Evolutionary conservation across 345 rosid genomes (phyloP).

Genomic region (Lepidium africanum): DNA sequence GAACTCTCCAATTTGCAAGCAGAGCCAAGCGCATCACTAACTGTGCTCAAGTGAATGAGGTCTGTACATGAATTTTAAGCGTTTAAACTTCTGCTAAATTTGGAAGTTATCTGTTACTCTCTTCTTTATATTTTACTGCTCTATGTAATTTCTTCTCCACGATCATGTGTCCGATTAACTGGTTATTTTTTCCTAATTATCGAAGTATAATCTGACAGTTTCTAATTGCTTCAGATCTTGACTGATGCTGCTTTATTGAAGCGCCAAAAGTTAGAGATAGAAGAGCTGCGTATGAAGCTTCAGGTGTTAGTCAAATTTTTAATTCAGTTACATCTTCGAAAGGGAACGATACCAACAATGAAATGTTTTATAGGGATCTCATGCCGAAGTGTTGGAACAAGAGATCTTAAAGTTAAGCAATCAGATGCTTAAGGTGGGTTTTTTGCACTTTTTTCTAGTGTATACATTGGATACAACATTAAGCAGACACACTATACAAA

Average conservation of each 20-base stretch:
- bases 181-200: neutral
- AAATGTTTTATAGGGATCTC: conserved; percentile 65
- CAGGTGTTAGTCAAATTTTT: conserved; percentile 40
- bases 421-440: conserved; percentile 78
- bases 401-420: conserved; percentile 81
- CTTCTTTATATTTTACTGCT: neutral
- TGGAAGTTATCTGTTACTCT: neutral
- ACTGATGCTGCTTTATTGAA: conserved; percentile 90
- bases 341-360: neutral
- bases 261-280: conserved; percentile 92
- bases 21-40: conserved; percentile 94
- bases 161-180: neutral
- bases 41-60: conserved; percentile 98
- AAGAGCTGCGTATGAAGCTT: conserved; percentile 78
- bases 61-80: conserved; percentile 13
- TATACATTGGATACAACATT: neutral
- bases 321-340: neutral
- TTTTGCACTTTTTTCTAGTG: neutral
- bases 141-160: neutral
- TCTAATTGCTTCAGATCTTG: conserved; percentile 50
- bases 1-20: conserved; percentile 91
- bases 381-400: conserved; percentile 80
- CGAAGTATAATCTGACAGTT: conserved; percentile 20
- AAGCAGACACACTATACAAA: neutral
- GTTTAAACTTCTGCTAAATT: neutral